A percentile compares a stretch with the other conserved stretches of the same genome.
phyloP scores from a whole-genome alignment of 2,329 filamentous ascomycete species.

The Calonectria hawksworthii region DNA sequence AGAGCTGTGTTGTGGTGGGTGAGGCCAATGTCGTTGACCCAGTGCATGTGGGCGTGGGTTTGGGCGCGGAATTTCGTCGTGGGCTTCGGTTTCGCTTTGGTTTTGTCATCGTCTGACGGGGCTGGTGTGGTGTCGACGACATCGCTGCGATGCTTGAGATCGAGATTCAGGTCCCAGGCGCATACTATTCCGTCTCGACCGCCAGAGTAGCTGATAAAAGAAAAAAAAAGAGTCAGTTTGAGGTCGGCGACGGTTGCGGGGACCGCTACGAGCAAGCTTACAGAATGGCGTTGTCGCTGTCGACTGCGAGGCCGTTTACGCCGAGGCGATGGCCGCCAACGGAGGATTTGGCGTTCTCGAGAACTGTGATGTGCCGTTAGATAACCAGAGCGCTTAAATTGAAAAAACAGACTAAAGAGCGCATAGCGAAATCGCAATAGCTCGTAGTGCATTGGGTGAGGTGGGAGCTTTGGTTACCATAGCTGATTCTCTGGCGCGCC shows the following conservation, averaged over 20 bases:
- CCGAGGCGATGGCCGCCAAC: conserved; percentile 90
- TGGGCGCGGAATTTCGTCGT: conserved; percentile 72
- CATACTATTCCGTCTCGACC: conserved; percentile 96
- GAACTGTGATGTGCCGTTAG: conserved; percentile 57
- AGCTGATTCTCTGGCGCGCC: conserved; percentile 78
- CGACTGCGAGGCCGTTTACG: conserved; percentile 94
- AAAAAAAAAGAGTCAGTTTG: conserved; percentile 36
- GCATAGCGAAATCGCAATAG: not conserved
- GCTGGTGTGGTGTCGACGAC: conserved; percentile 47
- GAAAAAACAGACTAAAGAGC: not conserved
- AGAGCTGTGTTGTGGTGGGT: conserved; percentile 83
- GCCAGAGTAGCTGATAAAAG: conserved; percentile 82
- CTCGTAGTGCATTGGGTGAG: not conserved
- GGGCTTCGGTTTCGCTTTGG: conserved; percentile 56
- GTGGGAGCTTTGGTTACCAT: conserved; percentile 64
- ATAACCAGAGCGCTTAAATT: not conserved
- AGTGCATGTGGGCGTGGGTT: conserved; percentile 87
- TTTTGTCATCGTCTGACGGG: conserved; percentile 48
- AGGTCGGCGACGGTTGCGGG: conserved; percentile 19
- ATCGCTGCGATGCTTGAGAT: conserved; percentile 62
- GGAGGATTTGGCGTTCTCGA: conserved; percentile 71
- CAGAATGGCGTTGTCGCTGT: conserved; percentile 87
- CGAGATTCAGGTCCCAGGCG: conserved; percentile 90
- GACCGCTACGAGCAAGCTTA: conserved; percentile 61
- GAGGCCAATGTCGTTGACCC: conserved; percentile 93